Conservation (phyloP, 805 yeast genomes). For the Helenozyma baotianmanensis region DNA sequence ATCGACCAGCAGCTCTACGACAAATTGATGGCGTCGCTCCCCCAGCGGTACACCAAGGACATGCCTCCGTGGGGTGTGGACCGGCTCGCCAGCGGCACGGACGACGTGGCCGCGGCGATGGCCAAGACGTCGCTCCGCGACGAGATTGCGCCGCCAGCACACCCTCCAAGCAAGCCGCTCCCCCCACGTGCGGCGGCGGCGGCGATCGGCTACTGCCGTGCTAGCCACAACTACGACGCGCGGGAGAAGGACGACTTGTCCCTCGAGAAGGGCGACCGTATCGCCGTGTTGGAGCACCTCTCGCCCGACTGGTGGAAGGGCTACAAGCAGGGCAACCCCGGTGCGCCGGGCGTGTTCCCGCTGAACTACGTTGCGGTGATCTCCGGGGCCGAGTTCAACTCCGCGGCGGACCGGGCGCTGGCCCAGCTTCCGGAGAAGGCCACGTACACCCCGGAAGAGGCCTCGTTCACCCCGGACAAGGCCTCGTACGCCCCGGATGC, state of each 20-base stretch:
- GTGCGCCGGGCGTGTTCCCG: constrained; percentile 80
- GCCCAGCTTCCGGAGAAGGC: constrained; percentile 12
- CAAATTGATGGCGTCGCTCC: constrained; percentile 49
- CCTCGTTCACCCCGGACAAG: constrained; percentile 1
- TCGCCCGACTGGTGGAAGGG: constrained; percentile 95
- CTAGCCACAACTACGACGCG: constrained; percentile 68
- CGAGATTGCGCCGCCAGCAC: constrained; percentile 17
- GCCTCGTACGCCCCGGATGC: constrained; percentile 1
- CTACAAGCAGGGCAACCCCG: constrained; percentile 28
- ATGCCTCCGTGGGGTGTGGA: constrained; percentile 44
- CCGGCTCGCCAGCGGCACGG: constrained; percentile 16
- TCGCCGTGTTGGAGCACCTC: constrained; percentile 66
- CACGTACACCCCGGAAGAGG: constrained; percentile 8
- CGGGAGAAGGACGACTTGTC: constrained; percentile 73
- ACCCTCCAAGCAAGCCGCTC: constrained; percentile 5
- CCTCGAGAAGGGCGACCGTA: constrained; percentile 60
- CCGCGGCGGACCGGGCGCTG: constrained; percentile 9
- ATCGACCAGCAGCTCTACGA: constrained; percentile 53
- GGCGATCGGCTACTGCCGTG: constrained; percentile 47
- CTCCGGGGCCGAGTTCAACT: constrained; percentile 27
- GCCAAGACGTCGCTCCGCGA: constrained; percentile 13
- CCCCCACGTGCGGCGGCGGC: constrained; percentile 13
- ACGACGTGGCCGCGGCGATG: constrained; percentile 3
- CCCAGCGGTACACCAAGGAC: constrained; percentile 52
- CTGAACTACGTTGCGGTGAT: constrained; percentile 67